Evolutionary conservation across 495 filamentous ascomycete species (phyloP).

Genomic region (Daldinia childiae): DNA sequence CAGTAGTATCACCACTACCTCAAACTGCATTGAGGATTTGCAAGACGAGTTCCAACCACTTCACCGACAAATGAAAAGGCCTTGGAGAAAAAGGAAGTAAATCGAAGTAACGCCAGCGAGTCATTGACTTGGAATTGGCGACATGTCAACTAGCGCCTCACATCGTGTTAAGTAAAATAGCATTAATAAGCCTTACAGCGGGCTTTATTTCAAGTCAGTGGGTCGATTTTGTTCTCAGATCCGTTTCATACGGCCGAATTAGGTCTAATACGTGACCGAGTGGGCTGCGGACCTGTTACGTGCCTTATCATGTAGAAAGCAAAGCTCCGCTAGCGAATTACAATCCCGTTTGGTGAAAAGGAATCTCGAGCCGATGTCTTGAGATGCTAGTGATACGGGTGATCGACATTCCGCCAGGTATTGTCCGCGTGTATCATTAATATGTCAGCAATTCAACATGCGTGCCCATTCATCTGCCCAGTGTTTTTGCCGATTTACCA

Average conservation of each 20-base stretch:
- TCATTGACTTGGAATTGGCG: constrained; percentile 13
- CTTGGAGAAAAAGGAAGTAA: not conserved
- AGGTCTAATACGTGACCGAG: constrained; percentile 12
- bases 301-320: constrained; percentile 7
- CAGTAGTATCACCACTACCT: constrained; percentile 45
- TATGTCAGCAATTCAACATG: constrained; percentile 8
- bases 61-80: not conserved
- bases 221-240: constrained; percentile 22
- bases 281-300: constrained; percentile 5
- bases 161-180: constrained; percentile 11
- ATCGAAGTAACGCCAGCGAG: constrained; percentile 17
- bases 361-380: constrained; percentile 11
- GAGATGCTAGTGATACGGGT: constrained; percentile 24
- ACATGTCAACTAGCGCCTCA: constrained; percentile 22
- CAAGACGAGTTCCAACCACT: not conserved
- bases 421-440: not conserved
- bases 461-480: constrained; percentile 1
- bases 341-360: constrained; percentile 2
- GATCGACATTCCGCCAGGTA: constrained; percentile 22
- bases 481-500: not conserved
- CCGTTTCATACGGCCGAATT: constrained; percentile 20
- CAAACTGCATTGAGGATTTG: not conserved
- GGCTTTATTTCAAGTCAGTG: not conserved
- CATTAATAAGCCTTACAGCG: constrained; percentile 11
- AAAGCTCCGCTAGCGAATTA: constrained; percentile 8